A percentile compares a stretch with the other conserved stretches of the same genome.
Conservation (phyloP, 805 yeast species). For the Zygoascus bituminiphila region DNA sequence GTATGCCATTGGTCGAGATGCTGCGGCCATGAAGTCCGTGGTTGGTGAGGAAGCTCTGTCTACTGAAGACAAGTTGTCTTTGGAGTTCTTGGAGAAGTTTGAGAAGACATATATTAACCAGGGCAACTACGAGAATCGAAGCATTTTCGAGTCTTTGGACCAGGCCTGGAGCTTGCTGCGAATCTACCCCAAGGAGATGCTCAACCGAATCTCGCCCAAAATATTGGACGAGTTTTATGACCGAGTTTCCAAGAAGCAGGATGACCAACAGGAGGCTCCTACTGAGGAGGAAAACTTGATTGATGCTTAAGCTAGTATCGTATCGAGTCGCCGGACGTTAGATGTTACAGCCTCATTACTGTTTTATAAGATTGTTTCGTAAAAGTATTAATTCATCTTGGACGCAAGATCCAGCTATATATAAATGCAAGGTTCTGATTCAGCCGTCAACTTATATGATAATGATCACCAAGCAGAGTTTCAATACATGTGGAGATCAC, state of each 20-base stretch:
- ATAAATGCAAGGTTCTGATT: neutral
- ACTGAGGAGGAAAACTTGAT: constrained; percentile 30
- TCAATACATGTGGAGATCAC: neutral
- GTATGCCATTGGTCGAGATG: constrained; percentile 99
- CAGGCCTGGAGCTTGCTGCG: constrained; percentile 97
- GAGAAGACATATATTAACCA: constrained; percentile 93
- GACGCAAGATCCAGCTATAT: neutral
- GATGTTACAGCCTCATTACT: neutral
- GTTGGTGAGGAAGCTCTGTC: constrained; percentile 99
- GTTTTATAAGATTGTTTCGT: neutral
- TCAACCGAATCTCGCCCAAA: constrained; percentile 97
- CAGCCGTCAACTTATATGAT: no score
- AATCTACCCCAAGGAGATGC: constrained; percentile 97
- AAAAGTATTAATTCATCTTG: neutral
- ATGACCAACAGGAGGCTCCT: constrained; percentile 37
- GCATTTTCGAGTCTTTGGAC: constrained; percentile 89
- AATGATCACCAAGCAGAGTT: no score
- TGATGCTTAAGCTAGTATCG: constrained; percentile 25
- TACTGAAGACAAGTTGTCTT: constrained; percentile 92
- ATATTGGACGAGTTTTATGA: constrained; percentile 92
- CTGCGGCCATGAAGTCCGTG: constrained; percentile 99
- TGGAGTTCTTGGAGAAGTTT: constrained; percentile 95
- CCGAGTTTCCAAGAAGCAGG: constrained; percentile 38
- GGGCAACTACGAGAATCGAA: constrained; percentile 95
- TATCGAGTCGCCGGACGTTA: neutral